Evolutionary conservation across 805 yeast genomes (phyloP).

Genomic region (Sugiyamaella smithiae): DNA sequence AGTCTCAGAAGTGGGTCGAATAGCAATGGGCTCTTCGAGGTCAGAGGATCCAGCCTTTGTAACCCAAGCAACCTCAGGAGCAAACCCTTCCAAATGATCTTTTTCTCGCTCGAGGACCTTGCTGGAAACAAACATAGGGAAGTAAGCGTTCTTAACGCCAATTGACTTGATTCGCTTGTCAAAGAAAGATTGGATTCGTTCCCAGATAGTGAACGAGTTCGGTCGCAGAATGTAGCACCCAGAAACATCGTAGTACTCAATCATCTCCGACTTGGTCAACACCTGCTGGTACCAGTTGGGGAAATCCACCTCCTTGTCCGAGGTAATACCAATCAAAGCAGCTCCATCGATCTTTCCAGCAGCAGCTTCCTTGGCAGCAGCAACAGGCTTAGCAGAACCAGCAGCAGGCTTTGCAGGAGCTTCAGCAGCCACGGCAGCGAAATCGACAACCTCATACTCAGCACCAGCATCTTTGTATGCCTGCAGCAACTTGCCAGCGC

Average conservation of each 20-base stretch:
- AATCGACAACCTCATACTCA: slow-evolving; percentile 39
- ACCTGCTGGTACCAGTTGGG: slow-evolving; percentile 98
- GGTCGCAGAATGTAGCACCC: slow-evolving; percentile 99
- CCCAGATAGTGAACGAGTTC: slow-evolving; percentile 93
- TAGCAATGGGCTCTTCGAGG: slow-evolving; percentile 96
- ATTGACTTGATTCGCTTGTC: slow-evolving; percentile 73
- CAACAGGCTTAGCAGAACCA: slow-evolving; percentile 39
- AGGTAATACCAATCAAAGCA: slow-evolving; percentile 92
- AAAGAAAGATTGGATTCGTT: slow-evolving; percentile 84
- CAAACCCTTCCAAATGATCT: slow-evolving; percentile 98
- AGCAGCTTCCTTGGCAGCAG: slow-evolving; percentile 30
- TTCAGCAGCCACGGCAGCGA: slow-evolving; percentile 33
- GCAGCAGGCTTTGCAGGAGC: slow-evolving; percentile 41
- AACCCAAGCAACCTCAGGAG: slow-evolving; percentile 99
- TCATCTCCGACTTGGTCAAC: slow-evolving; percentile 94
- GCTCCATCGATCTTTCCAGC: slow-evolving; percentile 72
- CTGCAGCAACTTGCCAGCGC: slow-evolving; percentile 37
- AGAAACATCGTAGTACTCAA: slow-evolving; percentile 97
- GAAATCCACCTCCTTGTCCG: slow-evolving; percentile 87
- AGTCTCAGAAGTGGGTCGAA: slow-evolving; percentile 98
- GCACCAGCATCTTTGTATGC: slow-evolving; percentile 46
- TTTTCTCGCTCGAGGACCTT: slow-evolving; percentile 94
- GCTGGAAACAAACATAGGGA: slow-evolving; percentile 97
- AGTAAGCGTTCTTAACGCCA: slow-evolving; percentile 93
- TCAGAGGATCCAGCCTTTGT: slow-evolving; percentile 93